Conservation (phyloP, 495 filamentous ascomycete species). For the Rusavskia elegans region DNA sequence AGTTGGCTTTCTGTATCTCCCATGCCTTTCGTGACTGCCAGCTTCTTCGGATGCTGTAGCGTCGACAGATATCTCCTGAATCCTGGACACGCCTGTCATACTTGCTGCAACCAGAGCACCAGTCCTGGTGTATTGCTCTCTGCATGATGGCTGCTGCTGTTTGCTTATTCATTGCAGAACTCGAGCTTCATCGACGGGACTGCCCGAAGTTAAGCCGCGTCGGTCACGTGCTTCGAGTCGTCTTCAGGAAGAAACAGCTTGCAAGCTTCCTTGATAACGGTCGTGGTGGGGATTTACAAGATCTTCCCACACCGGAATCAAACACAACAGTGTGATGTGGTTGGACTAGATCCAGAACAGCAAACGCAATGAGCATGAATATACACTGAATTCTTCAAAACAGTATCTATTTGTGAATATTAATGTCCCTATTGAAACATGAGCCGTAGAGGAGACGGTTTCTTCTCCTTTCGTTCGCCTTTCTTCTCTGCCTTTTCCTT, state of each 20-base stretch:
- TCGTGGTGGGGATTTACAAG: no score
- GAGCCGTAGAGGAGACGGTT: conserved; percentile 13
- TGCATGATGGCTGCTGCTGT: neutral
- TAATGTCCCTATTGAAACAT: conserved; percentile 5
- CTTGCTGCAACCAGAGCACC: neutral
- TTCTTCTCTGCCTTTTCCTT: conserved; percentile 9
- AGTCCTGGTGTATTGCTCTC: neutral
- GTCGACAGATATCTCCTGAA: neutral
- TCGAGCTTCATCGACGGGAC: no score
- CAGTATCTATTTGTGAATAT: neutral
- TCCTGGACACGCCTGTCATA: neutral
- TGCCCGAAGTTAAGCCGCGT: no score
- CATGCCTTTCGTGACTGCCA: neutral
- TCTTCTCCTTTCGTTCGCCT: conserved; percentile 10
- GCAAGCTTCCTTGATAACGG: no score
- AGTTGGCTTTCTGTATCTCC: neutral
- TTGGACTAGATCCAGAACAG: no score
- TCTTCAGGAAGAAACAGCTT: no score
- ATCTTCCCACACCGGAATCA: no score
- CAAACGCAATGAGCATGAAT: neutral
- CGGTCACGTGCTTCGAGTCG: no score
- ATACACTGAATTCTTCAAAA: neutral
- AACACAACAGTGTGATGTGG: no score
- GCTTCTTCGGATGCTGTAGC: neutral
- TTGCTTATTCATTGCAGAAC: no score